Evolutionary conservation across 257 asterid genomes (phyloP), one percentile per base, ranked within the genome.

Genomic region (Vinca minor): DNA sequence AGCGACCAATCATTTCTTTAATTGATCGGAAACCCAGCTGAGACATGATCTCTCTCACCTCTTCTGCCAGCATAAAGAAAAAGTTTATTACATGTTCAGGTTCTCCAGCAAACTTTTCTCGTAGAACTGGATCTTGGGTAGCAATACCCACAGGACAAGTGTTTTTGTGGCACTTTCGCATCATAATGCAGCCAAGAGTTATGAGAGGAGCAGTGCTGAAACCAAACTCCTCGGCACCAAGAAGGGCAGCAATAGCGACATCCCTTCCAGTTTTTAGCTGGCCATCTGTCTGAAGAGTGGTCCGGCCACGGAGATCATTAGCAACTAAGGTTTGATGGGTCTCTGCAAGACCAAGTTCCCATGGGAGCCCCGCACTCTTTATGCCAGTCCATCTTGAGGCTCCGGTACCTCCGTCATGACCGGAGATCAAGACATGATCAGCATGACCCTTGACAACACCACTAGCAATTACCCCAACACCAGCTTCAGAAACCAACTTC

Each of bases 301-400:
- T 89, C 69, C 97, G 84, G 48, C 97, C 99, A 54, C 99, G 97
- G 59, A 93, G 99, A 75, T 89, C 95, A 69, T 93, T 93, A 63
- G 99, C 99, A 68, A 93, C 99, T 71, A 93, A 78, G 48, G 99
- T 93, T 74, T 93, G 99, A 74, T 93, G 99, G 18, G 99, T 93
- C 81, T 93, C 99, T 18, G 97, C 97, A 29, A 93, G 89, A 71
- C 99, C 99, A 73, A 93, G 97, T 76, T 93, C 99, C 99, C 99
- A 93, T 11, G 99, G 99, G 55, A 93, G 86, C 72, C 99, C 99
- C 11, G 99, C 99, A 73, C 85, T 89, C 80, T 93, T 93, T 76
- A 93, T 93, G 48, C 99, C 97, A 53, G 99, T 89, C 99, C 99
- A 93, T 77, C 97, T 75, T 57, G 97, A 83, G 59, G 99, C 99